Base-by-base conservation (phyloP, 2,329 filamentous ascomycete species). In the Curvularia spicifera region DNA sequence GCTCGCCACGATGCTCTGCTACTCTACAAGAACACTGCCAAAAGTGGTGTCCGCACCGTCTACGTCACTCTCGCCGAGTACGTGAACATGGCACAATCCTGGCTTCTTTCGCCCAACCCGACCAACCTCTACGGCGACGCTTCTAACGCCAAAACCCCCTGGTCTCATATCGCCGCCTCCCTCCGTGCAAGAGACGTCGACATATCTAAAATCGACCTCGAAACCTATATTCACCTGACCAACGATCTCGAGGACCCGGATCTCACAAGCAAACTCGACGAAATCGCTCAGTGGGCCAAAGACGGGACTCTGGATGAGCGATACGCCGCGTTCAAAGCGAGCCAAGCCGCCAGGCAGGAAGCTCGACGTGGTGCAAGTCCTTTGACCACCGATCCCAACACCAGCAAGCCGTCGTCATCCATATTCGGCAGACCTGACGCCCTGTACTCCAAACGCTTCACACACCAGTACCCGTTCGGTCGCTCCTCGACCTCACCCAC, bases 381-480 rank as follows among this genome's bases (percentile, higher is more conserved):
- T 18, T 37, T 18, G 15, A 9, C 3, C 35, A 15, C 1, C 4
- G 35, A 37, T 1, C n/a, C 4, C 15, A 37, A 4, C 15, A 18
- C 13, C 35, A n/a, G 35, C 15, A 37, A 37, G 35, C 7, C 35
- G 1, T 7, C 35, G 15, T 37, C 35, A 15, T 15, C 13, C 5
- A 24, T 12, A 2, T 44, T 44, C 9, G 22, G 42, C 9, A 5
- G 24, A 5, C 4, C 13, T 5, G 31, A 31, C 7, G 28, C 33
- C 7, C 20, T 57, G 15, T 26, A 57, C 37, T 39, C 55, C 1
- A 46, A 57, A 22, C 55, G 55, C 44, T 57, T 54, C 15, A 22
- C 55, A 0, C 55, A 54, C 20, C 33, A 35, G 20, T 24, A 53
- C 7, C 44, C 50, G 2, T 44, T 44, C 4, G 55, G 55, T 2